Evolutionary conservation across 176 grass and related monocot genomes (phyloP).

Genomic region (Cenchrus purpureus): DNA sequence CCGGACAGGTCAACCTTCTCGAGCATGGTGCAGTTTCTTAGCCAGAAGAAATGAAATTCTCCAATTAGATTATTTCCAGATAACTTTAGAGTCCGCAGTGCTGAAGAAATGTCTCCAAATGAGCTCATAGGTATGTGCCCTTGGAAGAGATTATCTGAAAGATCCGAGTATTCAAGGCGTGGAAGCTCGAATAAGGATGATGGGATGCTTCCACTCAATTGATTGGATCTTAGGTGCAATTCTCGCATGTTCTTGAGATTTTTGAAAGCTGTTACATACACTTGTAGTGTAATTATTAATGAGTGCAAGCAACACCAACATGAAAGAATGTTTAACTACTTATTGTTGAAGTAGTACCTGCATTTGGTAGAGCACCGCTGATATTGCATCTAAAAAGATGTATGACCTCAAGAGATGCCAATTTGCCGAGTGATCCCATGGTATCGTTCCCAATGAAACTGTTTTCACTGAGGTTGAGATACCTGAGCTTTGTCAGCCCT

Average conservation of each 20-base stretch:
- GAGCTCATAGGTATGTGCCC: slow-evolving; percentile 18
- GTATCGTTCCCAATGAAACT: background rate
- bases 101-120: background rate
- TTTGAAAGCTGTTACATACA: background rate
- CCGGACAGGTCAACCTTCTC: background rate
- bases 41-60: background rate
- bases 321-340: background rate
- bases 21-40: slow-evolving; percentile 22
- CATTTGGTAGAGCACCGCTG: background rate
- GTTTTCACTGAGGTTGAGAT: background rate
- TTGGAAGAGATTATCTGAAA: slow-evolving; percentile 8
- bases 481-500: slow-evolving; percentile 19
- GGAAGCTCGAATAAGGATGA: background rate
- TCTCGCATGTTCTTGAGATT: background rate
- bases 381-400: background rate
- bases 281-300: background rate
- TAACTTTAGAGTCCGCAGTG: slow-evolving; percentile 5
- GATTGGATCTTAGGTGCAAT: background rate
- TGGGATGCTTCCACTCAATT: slow-evolving; percentile 30
- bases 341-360: background rate
- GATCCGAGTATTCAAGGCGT: background rate
- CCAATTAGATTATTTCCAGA: background rate
- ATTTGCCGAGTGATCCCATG: background rate
- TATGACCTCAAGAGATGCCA: slow-evolving; percentile 14
- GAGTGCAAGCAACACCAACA: background rate